Evolutionary conservation across 257 asterid species (phyloP).

Genomic region (Paraleonurus japonicus): DNA sequence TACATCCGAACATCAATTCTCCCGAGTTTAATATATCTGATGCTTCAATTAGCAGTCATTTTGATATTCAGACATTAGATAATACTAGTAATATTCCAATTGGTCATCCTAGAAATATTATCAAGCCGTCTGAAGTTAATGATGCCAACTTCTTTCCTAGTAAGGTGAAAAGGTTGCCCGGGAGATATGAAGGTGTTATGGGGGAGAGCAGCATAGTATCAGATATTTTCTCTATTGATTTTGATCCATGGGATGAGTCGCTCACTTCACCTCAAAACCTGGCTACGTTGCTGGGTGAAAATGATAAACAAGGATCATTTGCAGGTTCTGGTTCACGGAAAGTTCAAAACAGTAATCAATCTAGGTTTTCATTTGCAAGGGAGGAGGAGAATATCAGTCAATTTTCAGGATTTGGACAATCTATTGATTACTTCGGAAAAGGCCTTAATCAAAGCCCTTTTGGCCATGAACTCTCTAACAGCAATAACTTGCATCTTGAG

Average conservation of each 20-base stretch:
- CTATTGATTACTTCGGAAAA: conserved; percentile 40
- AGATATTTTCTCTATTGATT: conserved; percentile 69
- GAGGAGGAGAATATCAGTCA: conserved; percentile 57
- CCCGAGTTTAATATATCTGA: conserved; percentile 30
- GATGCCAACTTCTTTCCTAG: conserved; percentile 34
- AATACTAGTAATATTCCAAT: conserved; percentile 42
- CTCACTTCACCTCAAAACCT: conserved; percentile 70
- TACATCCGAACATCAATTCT: conserved; percentile 35
- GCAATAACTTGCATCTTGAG: conserved; percentile 46
- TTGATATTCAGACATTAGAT: conserved; percentile 47
- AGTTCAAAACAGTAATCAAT: conserved; percentile 61
- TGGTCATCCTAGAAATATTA: conserved; percentile 41
- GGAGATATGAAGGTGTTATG: conserved; percentile 36
- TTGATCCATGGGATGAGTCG: conserved; percentile 77
- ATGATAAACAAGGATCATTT: conserved; percentile 51
- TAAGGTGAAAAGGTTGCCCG: conserved; percentile 35
- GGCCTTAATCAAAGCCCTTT: conserved; percentile 42
- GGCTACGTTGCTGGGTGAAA: conserved; percentile 60
- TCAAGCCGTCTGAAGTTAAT: conserved; percentile 35
- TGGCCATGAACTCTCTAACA: conserved; percentile 46
- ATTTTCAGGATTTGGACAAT: conserved; percentile 44
- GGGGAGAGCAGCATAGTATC: conserved; percentile 93
- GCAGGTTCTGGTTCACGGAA: conserved; percentile 61
- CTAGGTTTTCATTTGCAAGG: conserved; percentile 96
- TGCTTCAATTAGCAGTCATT: conserved; percentile 29